Evolutionary conservation across 306 rosid genomes (phyloP).

Genomic region (Castanea sativa): DNA sequence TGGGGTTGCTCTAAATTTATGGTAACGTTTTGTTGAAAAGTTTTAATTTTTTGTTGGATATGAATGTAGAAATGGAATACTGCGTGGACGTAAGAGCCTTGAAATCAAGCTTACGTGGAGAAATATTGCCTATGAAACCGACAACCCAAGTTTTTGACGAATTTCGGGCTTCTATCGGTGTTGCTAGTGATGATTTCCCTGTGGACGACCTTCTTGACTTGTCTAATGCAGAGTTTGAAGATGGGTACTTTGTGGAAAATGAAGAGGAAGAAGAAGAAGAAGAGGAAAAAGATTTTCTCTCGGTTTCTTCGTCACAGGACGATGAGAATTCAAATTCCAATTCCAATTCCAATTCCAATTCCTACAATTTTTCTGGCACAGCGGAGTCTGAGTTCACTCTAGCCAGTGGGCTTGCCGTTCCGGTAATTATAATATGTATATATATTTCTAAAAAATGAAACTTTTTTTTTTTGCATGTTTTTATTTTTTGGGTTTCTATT

Average conservation of each 20-base stretch:
- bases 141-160: slow-evolving; percentile 52
- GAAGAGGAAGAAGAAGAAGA: slow-evolving; percentile 35
- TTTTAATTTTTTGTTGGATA: slow-evolving; percentile 18
- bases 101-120: slow-evolving; percentile 62
- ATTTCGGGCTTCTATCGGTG: slow-evolving; percentile 28
- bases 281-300: slow-evolving; percentile 35
- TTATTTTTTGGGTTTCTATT: not conserved
- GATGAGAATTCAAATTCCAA: slow-evolving; percentile 48
- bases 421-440: slow-evolving; percentile 41
- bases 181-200: slow-evolving; percentile 63
- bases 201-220: slow-evolving; percentile 81
- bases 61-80: slow-evolving; percentile 59
- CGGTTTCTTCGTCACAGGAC: slow-evolving; percentile 42
- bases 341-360: slow-evolving; percentile 50
- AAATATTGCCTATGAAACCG: slow-evolving; percentile 38
- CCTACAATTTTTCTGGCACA: slow-evolving; percentile 28
- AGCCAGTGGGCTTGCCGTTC: slow-evolving; percentile 59
- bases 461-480: not conserved
- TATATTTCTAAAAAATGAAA: not conserved
- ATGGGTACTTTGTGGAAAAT: slow-evolving; percentile 36
- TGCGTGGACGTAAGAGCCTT: slow-evolving; percentile 60
- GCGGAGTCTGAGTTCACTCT: slow-evolving; percentile 48
- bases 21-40: not conserved
- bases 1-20: not conserved
- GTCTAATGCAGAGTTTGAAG: slow-evolving; percentile 56